Evolutionary conservation across 768 basidiomycete genomes (phyloP).

Genomic region (Amanita brunnescens): DNA sequence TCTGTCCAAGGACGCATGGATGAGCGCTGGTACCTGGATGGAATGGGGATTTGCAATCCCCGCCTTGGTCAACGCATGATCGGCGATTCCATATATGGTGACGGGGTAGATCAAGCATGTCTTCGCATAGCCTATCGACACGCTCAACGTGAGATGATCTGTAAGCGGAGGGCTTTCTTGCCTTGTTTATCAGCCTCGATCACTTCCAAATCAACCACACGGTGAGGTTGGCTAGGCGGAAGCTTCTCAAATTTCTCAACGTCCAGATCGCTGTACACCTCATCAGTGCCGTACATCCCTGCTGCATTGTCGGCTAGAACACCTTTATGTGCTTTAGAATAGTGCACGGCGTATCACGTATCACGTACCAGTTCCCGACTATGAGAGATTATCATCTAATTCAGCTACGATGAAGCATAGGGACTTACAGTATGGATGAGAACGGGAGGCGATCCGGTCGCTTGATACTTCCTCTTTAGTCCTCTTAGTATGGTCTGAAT

Average conservation of each 20-base stretch:
- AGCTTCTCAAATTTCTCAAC: conserved; percentile 34
- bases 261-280: conserved; percentile 43
- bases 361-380: neutral
- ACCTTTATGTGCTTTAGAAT: conserved; percentile 16
- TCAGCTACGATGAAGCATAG: neutral
- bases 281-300: conserved; percentile 29
- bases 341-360: neutral
- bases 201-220: conserved; percentile 39
- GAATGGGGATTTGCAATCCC: conserved; percentile 49
- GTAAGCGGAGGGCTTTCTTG: conserved; percentile 10
- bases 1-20: conserved; percentile 36
- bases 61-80: conserved; percentile 35
- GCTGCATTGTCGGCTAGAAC: conserved; percentile 33
- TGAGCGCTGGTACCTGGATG: conserved; percentile 39
- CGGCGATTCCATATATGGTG: conserved; percentile 52
- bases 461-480: conserved; percentile 34
- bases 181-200: conserved; percentile 42
- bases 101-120: conserved; percentile 44
- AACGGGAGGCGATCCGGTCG: conserved; percentile 27
- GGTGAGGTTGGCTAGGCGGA: conserved; percentile 35
- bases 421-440: conserved; percentile 34
- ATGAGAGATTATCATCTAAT: neutral
- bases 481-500: conserved; percentile 42
- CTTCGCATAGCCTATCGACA: conserved; percentile 35
- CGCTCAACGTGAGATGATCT: neutral